A percentile compares a stretch with the other conserved stretches of the same genome.
Conservation (phyloP, 2,329 filamentous ascomycete species). For the Calycina herbarum region DNA sequence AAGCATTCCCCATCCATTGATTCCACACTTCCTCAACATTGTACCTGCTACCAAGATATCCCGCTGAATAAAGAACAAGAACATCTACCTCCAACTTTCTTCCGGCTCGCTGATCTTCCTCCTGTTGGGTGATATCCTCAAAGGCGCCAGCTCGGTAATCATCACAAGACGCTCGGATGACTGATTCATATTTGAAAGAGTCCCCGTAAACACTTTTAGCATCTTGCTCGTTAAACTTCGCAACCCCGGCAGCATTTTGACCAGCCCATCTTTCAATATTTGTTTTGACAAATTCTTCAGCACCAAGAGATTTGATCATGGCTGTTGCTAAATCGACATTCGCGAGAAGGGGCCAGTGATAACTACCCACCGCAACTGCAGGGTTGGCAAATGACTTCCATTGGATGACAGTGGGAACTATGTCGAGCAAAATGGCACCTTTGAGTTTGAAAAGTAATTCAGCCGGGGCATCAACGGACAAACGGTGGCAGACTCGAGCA, state of each 20-base stretch:
- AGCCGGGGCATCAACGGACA: conserved; percentile 44
- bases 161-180: conserved; percentile 45
- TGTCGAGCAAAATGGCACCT: conserved; percentile 48
- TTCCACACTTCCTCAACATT: conserved; percentile 46
- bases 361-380: conserved; percentile 37
- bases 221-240: conserved; percentile 35
- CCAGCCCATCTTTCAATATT: conserved; percentile 39
- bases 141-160: conserved; percentile 48
- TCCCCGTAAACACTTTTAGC: conserved; percentile 46
- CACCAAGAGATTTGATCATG: conserved; percentile 46
- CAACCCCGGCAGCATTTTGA: conserved; percentile 26
- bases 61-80: conserved; percentile 46
- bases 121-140: conserved; percentile 45
- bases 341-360: conserved; percentile 54
- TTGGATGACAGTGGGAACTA: conserved; percentile 49
- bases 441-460: conserved; percentile 39
- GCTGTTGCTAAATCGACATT: conserved; percentile 44
- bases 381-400: conserved; percentile 45
- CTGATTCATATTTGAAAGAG: conserved; percentile 45
- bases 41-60: conserved; percentile 44
- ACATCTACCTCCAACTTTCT: conserved; percentile 45
- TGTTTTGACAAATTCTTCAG: conserved; percentile 40
- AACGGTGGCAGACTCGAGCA: conserved; percentile 49
- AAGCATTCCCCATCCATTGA: conserved; percentile 43
- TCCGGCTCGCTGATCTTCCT: conserved; percentile 45